Conservation (phyloP, 169 alveolate genomes). For the Eimeria falciformis region DNA sequence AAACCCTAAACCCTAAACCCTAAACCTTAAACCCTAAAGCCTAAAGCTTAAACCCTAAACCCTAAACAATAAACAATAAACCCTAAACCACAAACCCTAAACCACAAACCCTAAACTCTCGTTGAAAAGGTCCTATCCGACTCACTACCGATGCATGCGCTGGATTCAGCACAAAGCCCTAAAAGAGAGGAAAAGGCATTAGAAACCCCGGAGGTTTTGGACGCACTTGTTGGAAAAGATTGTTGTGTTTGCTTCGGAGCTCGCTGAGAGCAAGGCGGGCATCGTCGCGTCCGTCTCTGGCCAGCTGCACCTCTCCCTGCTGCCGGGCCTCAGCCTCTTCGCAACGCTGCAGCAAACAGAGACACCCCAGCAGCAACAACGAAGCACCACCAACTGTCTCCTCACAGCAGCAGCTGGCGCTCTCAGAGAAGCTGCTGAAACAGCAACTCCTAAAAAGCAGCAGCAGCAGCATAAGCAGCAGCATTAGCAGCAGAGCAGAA, state of each 20-base stretch:
- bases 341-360: not conserved
- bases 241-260: not conserved
- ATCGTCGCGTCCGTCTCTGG: not conserved
- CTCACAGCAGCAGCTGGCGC: too few species aligned
- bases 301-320: not conserved
- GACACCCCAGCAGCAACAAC: not conserved
- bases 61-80: not conserved
- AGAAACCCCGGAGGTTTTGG: too few species aligned
- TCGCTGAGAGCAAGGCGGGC: not conserved
- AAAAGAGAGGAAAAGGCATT: too few species aligned
- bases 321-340: constrained; percentile 25
- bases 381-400: too few species aligned
- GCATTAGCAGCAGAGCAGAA: not conserved
- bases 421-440: too few species aligned
- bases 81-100: not conserved
- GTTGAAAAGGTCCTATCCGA: too few species aligned
- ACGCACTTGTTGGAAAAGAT: not conserved
- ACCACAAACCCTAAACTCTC: too few species aligned
- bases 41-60: not conserved
- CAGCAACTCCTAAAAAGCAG: not conserved
- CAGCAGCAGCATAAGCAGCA: constrained; percentile 13
- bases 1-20: not conserved
- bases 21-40: not conserved
- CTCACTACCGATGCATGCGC: too few species aligned
- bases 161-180: too few species aligned